These are phyloP conservation scores for Dysphania ambrosioides DNA, from an alignment of 148 eudicot genomes.

Conservation along the genomic window DNA sequence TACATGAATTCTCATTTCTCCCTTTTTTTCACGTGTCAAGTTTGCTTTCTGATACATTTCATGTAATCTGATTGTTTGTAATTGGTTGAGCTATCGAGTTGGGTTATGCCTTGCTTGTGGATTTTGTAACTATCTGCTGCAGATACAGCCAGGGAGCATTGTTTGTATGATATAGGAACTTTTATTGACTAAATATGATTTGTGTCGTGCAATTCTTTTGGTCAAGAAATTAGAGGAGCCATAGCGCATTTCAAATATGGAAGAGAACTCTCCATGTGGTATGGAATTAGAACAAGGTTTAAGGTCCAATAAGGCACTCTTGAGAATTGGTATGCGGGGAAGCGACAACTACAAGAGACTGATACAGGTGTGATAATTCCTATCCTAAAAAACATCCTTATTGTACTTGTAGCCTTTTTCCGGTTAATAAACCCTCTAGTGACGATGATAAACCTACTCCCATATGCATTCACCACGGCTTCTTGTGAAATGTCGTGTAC, in stretches of 20 bases:
- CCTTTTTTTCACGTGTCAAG: not conserved
- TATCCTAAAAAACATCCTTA: not conserved
- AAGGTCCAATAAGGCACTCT: not conserved
- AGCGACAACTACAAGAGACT: not conserved
- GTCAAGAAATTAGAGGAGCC: not conserved
- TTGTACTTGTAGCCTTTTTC: not conserved
- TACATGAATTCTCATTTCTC: not conserved
- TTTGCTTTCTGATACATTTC: not conserved
- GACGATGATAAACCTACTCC: conserved; percentile 26
- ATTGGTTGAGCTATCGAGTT: not conserved
- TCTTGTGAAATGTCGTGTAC: conserved; percentile 20
- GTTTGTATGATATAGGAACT: not conserved
- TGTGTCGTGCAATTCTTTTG: not conserved
- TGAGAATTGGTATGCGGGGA: not conserved
- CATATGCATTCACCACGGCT: conserved; percentile 21
- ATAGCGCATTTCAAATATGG: not conserved
- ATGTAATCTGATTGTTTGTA: not conserved
- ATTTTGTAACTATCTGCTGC: not conserved
- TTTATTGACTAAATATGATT: too few species aligned
- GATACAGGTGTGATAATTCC: conserved; percentile 1
- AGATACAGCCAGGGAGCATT: not conserved
- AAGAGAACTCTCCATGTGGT: not conserved
- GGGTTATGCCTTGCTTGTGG: not conserved
- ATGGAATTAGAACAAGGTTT: not conserved
- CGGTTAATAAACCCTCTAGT: conserved; percentile 1